Percentiles rank a stretch among this genome's conserved stretches.
Conservation (phyloP, 495 filamentous ascomycete species). For the Lasiosphaeria hispida region DNA sequence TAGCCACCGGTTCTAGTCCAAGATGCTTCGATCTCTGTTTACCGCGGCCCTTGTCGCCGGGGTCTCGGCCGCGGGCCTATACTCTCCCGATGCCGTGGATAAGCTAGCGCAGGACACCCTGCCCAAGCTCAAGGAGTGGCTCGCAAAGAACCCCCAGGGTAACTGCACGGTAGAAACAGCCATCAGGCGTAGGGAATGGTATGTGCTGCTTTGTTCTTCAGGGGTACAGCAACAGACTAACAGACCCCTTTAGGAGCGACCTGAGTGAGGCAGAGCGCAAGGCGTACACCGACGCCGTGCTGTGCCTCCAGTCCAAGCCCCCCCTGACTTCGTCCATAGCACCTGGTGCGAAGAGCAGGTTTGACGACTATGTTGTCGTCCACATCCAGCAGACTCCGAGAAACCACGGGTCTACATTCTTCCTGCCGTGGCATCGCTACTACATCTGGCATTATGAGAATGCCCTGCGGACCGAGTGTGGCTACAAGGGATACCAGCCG, state of each 20-base stretch:
- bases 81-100: conserved; percentile 22
- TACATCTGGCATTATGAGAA: conserved; percentile 64
- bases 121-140: conserved; percentile 22
- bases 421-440: conserved; percentile 70
- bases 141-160: conserved; percentile 25
- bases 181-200: conserved; percentile 23
- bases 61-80: not conserved
- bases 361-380: conserved; percentile 67
- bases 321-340: conserved; percentile 34
- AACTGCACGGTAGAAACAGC: conserved; percentile 26
- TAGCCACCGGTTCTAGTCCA: not conserved
- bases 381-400: conserved; percentile 61
- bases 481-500: conserved; percentile 54
- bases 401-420: conserved; percentile 62
- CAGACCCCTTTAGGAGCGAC: conserved; percentile 40
- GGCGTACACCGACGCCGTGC: conserved; percentile 60
- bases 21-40: not conserved
- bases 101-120: conserved; percentile 14
- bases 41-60: not conserved
- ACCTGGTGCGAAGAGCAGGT: conserved; percentile 40
- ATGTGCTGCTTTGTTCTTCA: not conserved
- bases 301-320: conserved; percentile 58
- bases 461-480: conserved; percentile 64
- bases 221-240: not conserved
- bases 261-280: conserved; percentile 48